phyloP scores from a whole-genome alignment of 2,329 filamentous ascomycete genomes.

The Trichoderma aggressivum region DNA sequence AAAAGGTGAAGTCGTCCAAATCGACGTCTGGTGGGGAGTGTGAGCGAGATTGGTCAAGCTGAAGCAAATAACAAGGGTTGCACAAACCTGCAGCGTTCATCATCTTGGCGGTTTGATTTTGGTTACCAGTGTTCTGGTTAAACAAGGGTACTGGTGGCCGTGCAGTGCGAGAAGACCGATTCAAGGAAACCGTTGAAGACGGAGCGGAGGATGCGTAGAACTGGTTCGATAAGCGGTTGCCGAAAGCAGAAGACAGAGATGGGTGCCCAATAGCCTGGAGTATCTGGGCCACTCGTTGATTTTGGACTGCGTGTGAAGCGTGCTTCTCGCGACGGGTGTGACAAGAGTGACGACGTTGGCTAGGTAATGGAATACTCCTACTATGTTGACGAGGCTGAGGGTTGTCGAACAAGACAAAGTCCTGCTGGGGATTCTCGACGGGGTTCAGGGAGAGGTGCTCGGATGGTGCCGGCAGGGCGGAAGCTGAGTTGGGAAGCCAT shows the following conservation, averaged over 20 bases:
- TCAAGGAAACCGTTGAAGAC: conserved; percentile 56
- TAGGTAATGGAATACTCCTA: conserved; percentile 38
- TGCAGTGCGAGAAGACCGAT: conserved; percentile 49
- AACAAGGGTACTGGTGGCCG: conserved; percentile 73
- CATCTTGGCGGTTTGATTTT: conserved; percentile 44
- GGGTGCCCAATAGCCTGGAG: conserved; percentile 56
- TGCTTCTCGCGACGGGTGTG: conserved; percentile 45
- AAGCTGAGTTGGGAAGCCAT: conserved; percentile 73
- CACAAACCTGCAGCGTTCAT: conserved; percentile 42
- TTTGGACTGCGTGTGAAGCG: conserved; percentile 44
- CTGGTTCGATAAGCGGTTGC: conserved; percentile 56
- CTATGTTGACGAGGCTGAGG: conserved; percentile 40
- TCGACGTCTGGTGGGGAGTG: conserved; percentile 43
- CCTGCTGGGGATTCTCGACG: conserved; percentile 54
- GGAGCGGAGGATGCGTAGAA: conserved; percentile 68
- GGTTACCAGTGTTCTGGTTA: conserved; percentile 55
- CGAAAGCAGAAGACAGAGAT: conserved; percentile 52
- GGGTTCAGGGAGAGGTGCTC: conserved; percentile 55
- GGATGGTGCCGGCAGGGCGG: conserved; percentile 61
- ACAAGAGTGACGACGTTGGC: conserved; percentile 45
- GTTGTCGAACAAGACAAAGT: conserved; percentile 75
- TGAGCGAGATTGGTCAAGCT: conserved; percentile 29
- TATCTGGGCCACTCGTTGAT: conserved; percentile 57
- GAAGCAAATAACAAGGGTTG: conserved; percentile 20
- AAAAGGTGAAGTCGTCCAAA: conserved; percentile 56